Percentiles rank a stretch among this genome's conserved stretches.
Conservation (phyloP, 441 rosid species). For the Flueggea neowawraea region DNA sequence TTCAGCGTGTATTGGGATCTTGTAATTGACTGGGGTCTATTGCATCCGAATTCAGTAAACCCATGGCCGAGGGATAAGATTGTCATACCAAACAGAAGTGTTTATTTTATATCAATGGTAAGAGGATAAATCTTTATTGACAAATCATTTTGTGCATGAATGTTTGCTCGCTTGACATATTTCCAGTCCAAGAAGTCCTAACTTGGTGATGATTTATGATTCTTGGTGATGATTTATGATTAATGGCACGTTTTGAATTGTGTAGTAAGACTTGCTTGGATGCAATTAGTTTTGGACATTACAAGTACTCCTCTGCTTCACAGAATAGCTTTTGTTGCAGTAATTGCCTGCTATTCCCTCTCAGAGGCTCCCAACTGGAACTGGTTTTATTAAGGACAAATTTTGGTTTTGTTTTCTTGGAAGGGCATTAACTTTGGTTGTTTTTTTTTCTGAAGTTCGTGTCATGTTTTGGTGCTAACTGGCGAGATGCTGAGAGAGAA, state of each 20-base stretch:
- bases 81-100: conserved; percentile 44
- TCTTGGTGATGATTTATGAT: neutral
- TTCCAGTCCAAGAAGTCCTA: too few relatives aligned
- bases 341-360: conserved; percentile 51
- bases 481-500: too few relatives aligned
- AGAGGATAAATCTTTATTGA: too few relatives aligned
- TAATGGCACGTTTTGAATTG: conserved; percentile 58
- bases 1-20: conserved; percentile 67
- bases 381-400: too few relatives aligned
- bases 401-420: too few relatives aligned
- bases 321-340: conserved; percentile 45
- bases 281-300: conserved; percentile 67
- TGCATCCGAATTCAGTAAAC: conserved; percentile 48
- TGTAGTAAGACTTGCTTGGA: conserved; percentile 84
- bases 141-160: too few relatives aligned
- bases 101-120: conserved; percentile 77
- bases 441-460: too few relatives aligned
- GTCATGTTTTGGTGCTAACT: too few relatives aligned
- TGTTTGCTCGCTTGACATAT: too few relatives aligned
- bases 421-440: too few relatives aligned
- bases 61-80: conserved; percentile 87
- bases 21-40: conserved; percentile 80
- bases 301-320: conserved; percentile 55
- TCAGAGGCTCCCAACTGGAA: too few relatives aligned
- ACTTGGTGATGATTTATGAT: too few relatives aligned